Evolutionary conservation across 768 basidiomycete genomes (phyloP).

Genomic region (Tricholoma saponaceum): DNA sequence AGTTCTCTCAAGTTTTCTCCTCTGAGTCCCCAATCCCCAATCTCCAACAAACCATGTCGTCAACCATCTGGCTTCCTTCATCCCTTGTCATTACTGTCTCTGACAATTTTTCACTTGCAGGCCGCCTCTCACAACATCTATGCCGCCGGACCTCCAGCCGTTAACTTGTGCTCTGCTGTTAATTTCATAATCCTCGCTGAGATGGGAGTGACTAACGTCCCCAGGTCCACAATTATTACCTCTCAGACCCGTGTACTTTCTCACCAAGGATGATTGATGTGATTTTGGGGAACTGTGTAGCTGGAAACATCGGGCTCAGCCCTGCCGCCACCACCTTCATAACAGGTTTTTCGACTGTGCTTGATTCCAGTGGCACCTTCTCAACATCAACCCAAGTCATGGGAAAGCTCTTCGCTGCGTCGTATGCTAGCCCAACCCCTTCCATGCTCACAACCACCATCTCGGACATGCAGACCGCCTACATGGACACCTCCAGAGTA

Average conservation of each 20-base stretch:
- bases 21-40: not conserved
- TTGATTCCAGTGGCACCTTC: conserved; percentile 12
- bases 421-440: conserved; percentile 17
- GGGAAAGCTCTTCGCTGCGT: conserved; percentile 18
- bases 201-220: not conserved
- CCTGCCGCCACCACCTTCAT: conserved; percentile 14
- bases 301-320: conserved; percentile 17
- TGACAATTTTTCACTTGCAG: not conserved
- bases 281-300: conserved; percentile 4
- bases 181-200: not conserved
- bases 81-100: not conserved
- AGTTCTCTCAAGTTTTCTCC: not conserved
- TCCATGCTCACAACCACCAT: conserved; percentile 15
- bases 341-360: conserved; percentile 20
- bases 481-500: conserved; percentile 14
- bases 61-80: not conserved
- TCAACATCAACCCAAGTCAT: conserved; percentile 18
- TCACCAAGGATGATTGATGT: not conserved
- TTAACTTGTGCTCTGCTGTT: not conserved
- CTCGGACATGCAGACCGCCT: conserved; percentile 19
- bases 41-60: not conserved
- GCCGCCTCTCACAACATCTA: not conserved
- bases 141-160: not conserved
- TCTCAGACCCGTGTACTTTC: not conserved
- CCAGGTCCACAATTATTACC: not conserved